Percentiles rank a stretch among this genome's conserved stretches.
Conservation (phyloP, 2,329 filamentous ascomycete genomes). For the Cladorrhinum sp. region DNA sequence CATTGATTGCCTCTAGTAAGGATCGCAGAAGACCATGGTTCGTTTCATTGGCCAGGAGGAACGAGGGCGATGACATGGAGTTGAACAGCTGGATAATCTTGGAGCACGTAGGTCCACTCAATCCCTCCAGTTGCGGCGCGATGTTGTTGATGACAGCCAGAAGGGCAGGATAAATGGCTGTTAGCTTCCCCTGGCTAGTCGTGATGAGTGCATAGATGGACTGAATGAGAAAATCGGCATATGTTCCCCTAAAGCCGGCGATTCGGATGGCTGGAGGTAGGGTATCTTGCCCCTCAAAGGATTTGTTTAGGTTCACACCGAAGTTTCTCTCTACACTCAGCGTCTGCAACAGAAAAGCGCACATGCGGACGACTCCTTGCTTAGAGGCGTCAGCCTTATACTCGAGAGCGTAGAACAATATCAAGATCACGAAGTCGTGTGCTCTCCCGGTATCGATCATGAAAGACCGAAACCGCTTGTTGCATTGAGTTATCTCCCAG, state of each 20-base stretch:
- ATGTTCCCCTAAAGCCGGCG: constrained; percentile 79
- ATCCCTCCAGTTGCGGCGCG: constrained; percentile 74
- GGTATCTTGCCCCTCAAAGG: constrained; percentile 84
- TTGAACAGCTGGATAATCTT: constrained; percentile 85
- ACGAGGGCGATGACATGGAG: constrained; percentile 91
- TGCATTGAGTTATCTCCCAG: constrained; percentile 96
- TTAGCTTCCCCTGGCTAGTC: constrained; percentile 82
- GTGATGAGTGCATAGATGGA: constrained; percentile 92
- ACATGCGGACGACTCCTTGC: constrained; percentile 93
- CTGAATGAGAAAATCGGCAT: constrained; percentile 89
- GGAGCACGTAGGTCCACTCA: constrained; percentile 71
- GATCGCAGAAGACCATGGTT: constrained; percentile 81
- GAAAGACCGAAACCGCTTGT: constrained; percentile 93
- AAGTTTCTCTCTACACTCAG: constrained; percentile 91
- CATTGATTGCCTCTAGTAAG: constrained; percentile 83
- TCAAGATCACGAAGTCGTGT: constrained; percentile 87
- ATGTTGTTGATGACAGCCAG: constrained; percentile 93
- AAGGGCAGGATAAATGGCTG: constrained; percentile 87
- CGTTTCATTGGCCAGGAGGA: constrained; percentile 85
- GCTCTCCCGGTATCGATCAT: constrained; percentile 93
- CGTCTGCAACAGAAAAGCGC: constrained; percentile 93
- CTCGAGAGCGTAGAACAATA: constrained; percentile 90
- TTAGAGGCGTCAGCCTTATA: constrained; percentile 82
- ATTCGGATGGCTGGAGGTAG: constrained; percentile 79
- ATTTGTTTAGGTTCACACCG: constrained; percentile 83